Conservation (phyloP, 495 filamentous ascomycete species). For the Neurospora tetraspora region DNA sequence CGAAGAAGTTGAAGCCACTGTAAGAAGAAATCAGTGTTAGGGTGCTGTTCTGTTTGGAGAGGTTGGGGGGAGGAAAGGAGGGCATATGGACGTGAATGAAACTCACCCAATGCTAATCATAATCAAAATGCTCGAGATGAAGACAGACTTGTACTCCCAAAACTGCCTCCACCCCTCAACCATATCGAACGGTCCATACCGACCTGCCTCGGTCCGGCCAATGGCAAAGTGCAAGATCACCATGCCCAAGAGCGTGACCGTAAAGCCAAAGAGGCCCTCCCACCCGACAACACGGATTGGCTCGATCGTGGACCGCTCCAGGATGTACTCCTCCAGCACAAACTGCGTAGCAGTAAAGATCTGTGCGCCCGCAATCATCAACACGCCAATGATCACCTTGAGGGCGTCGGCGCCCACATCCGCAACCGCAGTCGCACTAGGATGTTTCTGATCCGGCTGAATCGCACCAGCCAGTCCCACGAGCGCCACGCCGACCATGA, state of each 20-base stretch:
- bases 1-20: conserved; percentile 98
- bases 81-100: neutral
- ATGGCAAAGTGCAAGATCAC: conserved; percentile 65
- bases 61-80: too few relatives aligned
- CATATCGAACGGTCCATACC: conserved; percentile 80
- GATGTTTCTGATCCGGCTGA: conserved; percentile 51
- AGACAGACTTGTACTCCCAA: conserved; percentile 54
- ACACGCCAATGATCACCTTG: conserved; percentile 67
- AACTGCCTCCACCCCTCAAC: conserved; percentile 76
- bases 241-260: conserved; percentile 73
- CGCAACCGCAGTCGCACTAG: conserved; percentile 10
- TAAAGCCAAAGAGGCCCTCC: conserved; percentile 90
- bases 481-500: conserved; percentile 78
- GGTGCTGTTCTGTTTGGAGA: too few relatives aligned
- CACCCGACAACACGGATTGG: conserved; percentile 88
- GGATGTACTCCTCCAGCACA: conserved; percentile 87
- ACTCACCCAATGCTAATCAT: conserved; percentile 95
- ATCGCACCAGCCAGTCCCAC: conserved; percentile 85
- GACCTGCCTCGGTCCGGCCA: conserved; percentile 62
- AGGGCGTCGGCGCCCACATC: conserved; percentile 47
- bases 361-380: conserved; percentile 85
- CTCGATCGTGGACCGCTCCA: conserved; percentile 81
- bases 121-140: conserved; percentile 68
- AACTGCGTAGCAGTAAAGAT: conserved; percentile 96
- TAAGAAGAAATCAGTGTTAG: neutral